These are phyloP conservation scores for Pythium dissimile DNA, from an alignment of 352 stramenopile species.

Conservation along the genomic window DNA sequence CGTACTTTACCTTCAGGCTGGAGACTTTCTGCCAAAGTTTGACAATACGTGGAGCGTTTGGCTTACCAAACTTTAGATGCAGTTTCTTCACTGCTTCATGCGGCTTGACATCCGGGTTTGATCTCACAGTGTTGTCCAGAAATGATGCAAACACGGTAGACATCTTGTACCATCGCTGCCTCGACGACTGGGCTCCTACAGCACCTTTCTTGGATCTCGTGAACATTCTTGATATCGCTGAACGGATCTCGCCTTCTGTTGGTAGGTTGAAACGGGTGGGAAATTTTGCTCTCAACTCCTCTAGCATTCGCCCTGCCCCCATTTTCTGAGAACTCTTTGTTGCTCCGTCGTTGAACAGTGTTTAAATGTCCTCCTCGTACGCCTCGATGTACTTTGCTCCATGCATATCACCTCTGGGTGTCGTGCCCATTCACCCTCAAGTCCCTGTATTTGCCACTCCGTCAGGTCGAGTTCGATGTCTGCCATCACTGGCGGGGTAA, in stretches of 20 bases:
- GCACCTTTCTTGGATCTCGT: background rate
- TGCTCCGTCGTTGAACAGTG: background rate
- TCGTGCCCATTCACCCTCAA: background rate
- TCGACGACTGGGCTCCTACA: no score
- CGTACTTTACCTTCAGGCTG: no score
- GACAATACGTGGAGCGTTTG: no score
- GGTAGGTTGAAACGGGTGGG: background rate
- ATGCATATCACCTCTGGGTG: background rate
- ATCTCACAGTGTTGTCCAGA: no score
- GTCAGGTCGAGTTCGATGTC: background rate
- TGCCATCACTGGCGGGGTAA: no score
- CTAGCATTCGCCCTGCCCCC: background rate
- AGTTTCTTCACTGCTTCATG: no score
- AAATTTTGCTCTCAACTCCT: background rate
- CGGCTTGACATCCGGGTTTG: no score
- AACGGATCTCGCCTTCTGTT: background rate
- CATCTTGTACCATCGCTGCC: no score
- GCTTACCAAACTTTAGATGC: no score
- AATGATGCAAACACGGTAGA: no score
- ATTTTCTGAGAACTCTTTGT: background rate
- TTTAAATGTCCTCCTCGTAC: background rate
- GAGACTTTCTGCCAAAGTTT: no score
- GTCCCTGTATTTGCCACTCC: background rate
- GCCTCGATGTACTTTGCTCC: background rate
- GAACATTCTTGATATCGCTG: background rate